Conservation (phyloP, 2,329 filamentous ascomycete species). For the Fusarium coffeatum region DNA sequence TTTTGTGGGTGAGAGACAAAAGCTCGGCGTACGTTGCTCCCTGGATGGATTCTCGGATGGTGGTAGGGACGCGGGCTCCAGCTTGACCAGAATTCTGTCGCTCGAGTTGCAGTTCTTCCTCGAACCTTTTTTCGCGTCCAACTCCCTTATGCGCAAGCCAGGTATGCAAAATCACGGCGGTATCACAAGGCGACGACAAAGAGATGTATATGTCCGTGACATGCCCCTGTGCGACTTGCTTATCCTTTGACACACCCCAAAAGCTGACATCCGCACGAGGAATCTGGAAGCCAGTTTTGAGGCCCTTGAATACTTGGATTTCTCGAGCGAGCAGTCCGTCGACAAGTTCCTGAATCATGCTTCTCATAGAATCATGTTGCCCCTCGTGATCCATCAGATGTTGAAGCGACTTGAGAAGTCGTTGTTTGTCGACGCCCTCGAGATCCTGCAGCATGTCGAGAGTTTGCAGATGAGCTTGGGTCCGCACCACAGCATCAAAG, state of each 20-base stretch:
- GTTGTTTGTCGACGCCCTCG: slow-evolving; percentile 27
- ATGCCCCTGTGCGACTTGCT: neutral
- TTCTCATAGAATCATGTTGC: neutral
- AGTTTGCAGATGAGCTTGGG: slow-evolving; percentile 19
- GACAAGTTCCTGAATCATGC: neutral
- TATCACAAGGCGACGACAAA: neutral
- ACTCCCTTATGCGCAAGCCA: neutral
- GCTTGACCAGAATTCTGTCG: neutral
- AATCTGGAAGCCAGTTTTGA: slow-evolving; percentile 3
- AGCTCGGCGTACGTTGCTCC: slow-evolving; percentile 26
- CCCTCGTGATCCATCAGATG: neutral
- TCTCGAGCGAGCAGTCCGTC: neutral
- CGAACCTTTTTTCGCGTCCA: neutral
- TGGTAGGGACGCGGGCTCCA: slow-evolving; percentile 7
- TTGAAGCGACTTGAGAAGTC: slow-evolving; percentile 13
- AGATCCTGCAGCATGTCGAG: slow-evolving; percentile 30
- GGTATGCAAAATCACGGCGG: neutral
- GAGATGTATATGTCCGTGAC: neutral
- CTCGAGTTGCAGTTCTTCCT: slow-evolving; percentile 22
- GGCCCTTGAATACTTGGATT: neutral
- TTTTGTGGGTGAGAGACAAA: slow-evolving; percentile 20
- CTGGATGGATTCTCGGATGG: slow-evolving; percentile 19
- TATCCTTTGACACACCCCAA: slow-evolving; percentile 2
- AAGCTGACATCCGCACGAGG: slow-evolving; percentile 1
- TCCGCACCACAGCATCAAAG: slow-evolving; percentile 28